Evolutionary conservation across 148 eudicot species (phyloP).

Genomic region (Heliosperma pusillum): DNA sequence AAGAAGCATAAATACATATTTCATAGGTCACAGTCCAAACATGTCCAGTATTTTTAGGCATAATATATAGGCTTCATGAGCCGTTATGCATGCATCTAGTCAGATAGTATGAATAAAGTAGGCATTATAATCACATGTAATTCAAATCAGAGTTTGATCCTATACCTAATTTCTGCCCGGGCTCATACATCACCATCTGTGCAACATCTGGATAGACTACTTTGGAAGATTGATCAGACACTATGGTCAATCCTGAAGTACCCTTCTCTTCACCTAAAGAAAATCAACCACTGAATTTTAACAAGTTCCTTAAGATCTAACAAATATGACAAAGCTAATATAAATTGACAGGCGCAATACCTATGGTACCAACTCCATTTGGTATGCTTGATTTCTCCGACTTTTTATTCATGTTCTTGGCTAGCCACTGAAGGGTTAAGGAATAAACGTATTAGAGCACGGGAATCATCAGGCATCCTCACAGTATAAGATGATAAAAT

Average conservation of each 20-base stretch:
- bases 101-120: not conserved
- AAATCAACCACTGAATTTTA: constrained; percentile 5
- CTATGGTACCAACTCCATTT: constrained; percentile 47
- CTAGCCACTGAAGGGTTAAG: constrained; percentile 63
- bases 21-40: constrained; percentile 1
- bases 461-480: constrained; percentile 13
- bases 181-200: constrained; percentile 73
- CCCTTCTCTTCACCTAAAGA: constrained; percentile 50
- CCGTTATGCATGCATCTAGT: not conserved
- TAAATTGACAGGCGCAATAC: constrained; percentile 26
- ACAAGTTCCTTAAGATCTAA: not conserved
- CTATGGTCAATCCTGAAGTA: constrained; percentile 37
- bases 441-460: constrained; percentile 2
- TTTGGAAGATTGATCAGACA: constrained; percentile 40
- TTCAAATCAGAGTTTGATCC: not conserved
- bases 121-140: not conserved
- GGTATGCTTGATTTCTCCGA: constrained; percentile 48
- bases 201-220: constrained; percentile 73
- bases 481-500: not conserved
- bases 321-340: constrained; percentile 1
- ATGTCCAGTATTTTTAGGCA: not conserved
- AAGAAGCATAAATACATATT: not conserved
- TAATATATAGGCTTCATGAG: not conserved
- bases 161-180: constrained; percentile 72
- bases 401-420: constrained; percentile 65